A percentile compares a stretch with the other conserved stretches of the same genome.
Evolutionary conservation across 495 filamentous ascomycete genomes (phyloP).

Genomic region (Ascobolus immersus): DNA sequence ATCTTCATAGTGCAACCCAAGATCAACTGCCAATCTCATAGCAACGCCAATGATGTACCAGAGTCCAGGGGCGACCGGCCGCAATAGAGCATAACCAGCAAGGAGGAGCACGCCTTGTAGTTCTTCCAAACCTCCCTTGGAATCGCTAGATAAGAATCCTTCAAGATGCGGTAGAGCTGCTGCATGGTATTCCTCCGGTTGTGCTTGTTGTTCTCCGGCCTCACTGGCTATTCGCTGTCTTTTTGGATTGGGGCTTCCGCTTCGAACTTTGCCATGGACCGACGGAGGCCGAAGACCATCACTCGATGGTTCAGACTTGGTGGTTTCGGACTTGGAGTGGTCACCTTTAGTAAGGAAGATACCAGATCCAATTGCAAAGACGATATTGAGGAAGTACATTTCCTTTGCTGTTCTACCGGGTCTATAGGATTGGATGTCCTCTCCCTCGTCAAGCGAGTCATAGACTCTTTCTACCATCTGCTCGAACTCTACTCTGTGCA

Average conservation of each 20-base stretch:
- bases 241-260: too few relatives aligned
- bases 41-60: constrained; percentile 97
- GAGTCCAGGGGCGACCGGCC: constrained; percentile 74
- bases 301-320: constrained; percentile 10
- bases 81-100: constrained; percentile 69
- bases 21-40: constrained; percentile 65
- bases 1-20: constrained; percentile 84
- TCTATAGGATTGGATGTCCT: neutral
- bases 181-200: constrained; percentile 89
- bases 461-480: constrained; percentile 59
- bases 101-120: constrained; percentile 74
- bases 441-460: constrained; percentile 1
- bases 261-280: too few relatives aligned
- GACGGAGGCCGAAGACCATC: too few relatives aligned
- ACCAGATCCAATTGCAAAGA: constrained; percentile 87
- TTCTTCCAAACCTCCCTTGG: constrained; percentile 64
- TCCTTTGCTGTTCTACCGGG: constrained; percentile 53
- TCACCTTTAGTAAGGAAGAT: constrained; percentile 43
- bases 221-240: too few relatives aligned
- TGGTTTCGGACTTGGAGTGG: neutral
- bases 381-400: constrained; percentile 81
- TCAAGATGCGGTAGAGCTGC: constrained; percentile 80
- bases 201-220: constrained; percentile 34
- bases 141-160: constrained; percentile 45
- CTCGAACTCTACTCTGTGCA: constrained; percentile 73